Evolutionary conservation across 768 basidiomycete genomes (phyloP).

Genomic region (Russula sp.): DNA sequence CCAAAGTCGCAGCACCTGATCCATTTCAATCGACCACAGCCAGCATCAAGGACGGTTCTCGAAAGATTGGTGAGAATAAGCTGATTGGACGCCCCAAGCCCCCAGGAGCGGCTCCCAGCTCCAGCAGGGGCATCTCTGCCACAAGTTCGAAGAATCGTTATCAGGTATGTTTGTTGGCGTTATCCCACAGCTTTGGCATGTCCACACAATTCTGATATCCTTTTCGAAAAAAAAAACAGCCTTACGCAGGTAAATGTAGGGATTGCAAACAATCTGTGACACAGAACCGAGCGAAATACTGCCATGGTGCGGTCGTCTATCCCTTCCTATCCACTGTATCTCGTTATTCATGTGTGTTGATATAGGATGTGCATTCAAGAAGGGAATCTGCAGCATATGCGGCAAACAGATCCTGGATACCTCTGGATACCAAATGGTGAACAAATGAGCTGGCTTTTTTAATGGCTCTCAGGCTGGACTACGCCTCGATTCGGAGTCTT

Average conservation of each 20-base stretch:
- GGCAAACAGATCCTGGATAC: slow-evolving; percentile 84
- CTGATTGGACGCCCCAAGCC: slow-evolving; percentile 50
- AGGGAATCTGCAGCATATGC: slow-evolving; percentile 80
- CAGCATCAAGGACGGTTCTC: slow-evolving; percentile 71
- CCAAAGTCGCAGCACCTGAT: slow-evolving; percentile 84
- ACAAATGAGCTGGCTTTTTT: slow-evolving; percentile 47
- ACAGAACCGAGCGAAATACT: slow-evolving; percentile 84
- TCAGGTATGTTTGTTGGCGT: slow-evolving; percentile 43
- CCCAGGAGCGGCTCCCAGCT: slow-evolving; percentile 18
- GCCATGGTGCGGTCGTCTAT: slow-evolving; percentile 57
- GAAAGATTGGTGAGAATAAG: slow-evolving; percentile 83
- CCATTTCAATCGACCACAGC: slow-evolving; percentile 69
- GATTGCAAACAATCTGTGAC: slow-evolving; percentile 80
- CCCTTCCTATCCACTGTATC: not conserved
- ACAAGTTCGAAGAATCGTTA: slow-evolving; percentile 70
- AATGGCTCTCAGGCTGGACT: not conserved
- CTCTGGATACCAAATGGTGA: slow-evolving; percentile 76
- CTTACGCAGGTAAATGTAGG: slow-evolving; percentile 81
- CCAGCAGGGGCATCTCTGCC: slow-evolving; percentile 13
- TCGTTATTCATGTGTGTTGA: not conserved
- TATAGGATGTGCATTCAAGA: slow-evolving; percentile 81
- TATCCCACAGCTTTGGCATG: not conserved
- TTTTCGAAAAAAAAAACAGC: slow-evolving; percentile 36
- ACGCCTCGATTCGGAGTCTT: not conserved
- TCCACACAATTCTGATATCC: slow-evolving; percentile 19